Conservation (phyloP, 768 basidiomycete species). For the Mycena filopes region DNA sequence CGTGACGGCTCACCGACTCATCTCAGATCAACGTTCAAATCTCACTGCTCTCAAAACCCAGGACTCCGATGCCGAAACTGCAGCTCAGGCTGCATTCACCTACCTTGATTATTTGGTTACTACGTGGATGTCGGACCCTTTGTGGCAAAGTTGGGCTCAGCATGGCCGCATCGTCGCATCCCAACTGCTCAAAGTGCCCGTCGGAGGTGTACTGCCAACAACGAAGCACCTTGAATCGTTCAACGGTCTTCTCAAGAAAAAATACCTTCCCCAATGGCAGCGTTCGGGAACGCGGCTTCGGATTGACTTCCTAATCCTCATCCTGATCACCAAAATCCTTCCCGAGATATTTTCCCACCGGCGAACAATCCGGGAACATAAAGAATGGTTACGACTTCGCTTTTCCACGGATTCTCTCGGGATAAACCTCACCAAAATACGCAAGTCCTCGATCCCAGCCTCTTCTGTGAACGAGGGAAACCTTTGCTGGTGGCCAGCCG, state of each 20-base stretch:
- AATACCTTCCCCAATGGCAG: conserved; percentile 39
- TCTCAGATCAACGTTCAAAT: background rate
- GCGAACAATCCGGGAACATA: background rate
- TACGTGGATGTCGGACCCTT: background rate
- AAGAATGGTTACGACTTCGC: background rate
- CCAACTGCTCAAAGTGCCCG: background rate
- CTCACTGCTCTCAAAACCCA: background rate
- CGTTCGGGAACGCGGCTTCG: conserved; percentile 39
- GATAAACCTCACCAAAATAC: background rate
- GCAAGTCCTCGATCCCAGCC: background rate
- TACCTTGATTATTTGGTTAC: background rate
- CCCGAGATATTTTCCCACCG: conserved; percentile 16
- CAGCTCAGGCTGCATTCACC: background rate
- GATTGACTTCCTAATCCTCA: conserved; percentile 38
- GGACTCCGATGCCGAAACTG: background rate
- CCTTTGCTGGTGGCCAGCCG: background rate
- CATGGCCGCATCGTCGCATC: background rate
- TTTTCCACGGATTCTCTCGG: background rate
- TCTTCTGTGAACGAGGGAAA: background rate
- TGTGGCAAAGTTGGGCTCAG: conserved; percentile 6
- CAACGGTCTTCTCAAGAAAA: conserved; percentile 41
- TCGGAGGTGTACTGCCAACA: conserved; percentile 40
- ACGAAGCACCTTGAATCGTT: conserved; percentile 48
- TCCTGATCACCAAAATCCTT: conserved; percentile 23
- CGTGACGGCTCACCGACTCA: background rate